Evolutionary conservation across 2,329 filamentous ascomycete species (phyloP), one percentile per base, ranked within the genome.

Genomic region (Chrysoporthe cubensis): DNA sequence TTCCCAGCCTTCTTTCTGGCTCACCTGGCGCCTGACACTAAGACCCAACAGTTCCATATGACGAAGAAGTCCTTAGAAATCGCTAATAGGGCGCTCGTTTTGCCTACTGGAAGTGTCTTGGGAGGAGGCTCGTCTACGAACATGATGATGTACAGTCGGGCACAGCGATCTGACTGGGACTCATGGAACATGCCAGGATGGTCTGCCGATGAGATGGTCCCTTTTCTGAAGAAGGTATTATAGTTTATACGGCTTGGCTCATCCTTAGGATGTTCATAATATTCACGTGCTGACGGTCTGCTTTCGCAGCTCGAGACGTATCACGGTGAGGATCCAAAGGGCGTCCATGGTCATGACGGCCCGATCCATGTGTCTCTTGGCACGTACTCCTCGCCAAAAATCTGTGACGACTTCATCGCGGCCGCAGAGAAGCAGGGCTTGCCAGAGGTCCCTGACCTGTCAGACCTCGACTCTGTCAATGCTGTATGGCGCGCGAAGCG

Each of bases 151-250:
- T 74, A 77, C 50, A 74, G 69, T 32, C 71, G 78, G 16, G 74
- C 75, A 3, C 75, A 78, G 63, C 67, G 73, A 54, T 72, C 71
- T 26, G 78, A 80, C 57, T 76, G 71, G 5, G 74, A 76, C 44
- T 50, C 72, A 0, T 77, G 75, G 75, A 46, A 70, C 0, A 72
- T 62, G 26, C 61, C 74, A 26, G 73, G 75, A 14, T 74, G 76
- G 76, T 71, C 72, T 9, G 72, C 75, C 13, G 70, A 73, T 11
- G 75, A 76, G 32, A 68, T 87, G 76, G 66, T 84, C 4, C 83
- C 84, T 0, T 81, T 83, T 64, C 74, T 85, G 71, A 85, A 82
- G 57, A 87, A 86, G 76, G 73, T 83, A 72, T 26, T 26, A 26
- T 26, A 2, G 26, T 26, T 26, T 26, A 26, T 26, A 26, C 26